Evolutionary conservation across 2,329 filamentous ascomycete species (phyloP), one percentile per base, ranked within the genome.

Genomic region (Lachnellula occidentalis): DNA sequence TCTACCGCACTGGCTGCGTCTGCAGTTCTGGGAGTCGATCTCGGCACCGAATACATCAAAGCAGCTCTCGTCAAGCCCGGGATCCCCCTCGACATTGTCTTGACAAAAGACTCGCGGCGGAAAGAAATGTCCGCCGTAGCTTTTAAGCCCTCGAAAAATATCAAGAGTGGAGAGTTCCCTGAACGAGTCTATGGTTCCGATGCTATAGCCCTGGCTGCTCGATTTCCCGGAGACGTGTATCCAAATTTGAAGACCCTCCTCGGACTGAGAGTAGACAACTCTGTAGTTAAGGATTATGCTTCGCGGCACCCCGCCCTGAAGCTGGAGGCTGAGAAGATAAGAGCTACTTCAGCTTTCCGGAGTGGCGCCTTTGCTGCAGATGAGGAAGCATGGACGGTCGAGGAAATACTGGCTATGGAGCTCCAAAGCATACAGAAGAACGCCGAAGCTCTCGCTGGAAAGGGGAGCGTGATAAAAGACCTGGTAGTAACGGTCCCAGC

Each of bases 41-140:
- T 99, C 52, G 94, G 94, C 63, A 96, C 94, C 54, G 90, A 96
- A 71, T 96, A 95, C 75, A 88, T 99, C 76, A 99, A 97, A 77
- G 92, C 92, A 27, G 86, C 89, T 14, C 82, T 99, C 42, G 92
- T 99, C 58, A 97, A 97, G 75, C 94, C 94, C 2, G 94, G 94
- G 58, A 92, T 95, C 50, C 94, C 94, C 11, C 89, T 99, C 69
- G 94, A 99, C 64, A 97, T 99, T 62, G 92, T 99, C 71, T 81
- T 96, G 54, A 96, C 92, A 31, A 99, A 97, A 71, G 94, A 99
- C 74, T 96, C 94, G 31, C 89, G 95, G 72, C 87, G 94, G 68
- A 99, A 99, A 78, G 94, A 99, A 72, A 82, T 82, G 22, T 90
- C 92, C 2, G 92, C 91, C 42, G 85, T 99, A 63, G 88, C 90